Evolutionary conservation across 176 grass and related monocot species (phyloP).

Genomic region (Poa annua): DNA sequence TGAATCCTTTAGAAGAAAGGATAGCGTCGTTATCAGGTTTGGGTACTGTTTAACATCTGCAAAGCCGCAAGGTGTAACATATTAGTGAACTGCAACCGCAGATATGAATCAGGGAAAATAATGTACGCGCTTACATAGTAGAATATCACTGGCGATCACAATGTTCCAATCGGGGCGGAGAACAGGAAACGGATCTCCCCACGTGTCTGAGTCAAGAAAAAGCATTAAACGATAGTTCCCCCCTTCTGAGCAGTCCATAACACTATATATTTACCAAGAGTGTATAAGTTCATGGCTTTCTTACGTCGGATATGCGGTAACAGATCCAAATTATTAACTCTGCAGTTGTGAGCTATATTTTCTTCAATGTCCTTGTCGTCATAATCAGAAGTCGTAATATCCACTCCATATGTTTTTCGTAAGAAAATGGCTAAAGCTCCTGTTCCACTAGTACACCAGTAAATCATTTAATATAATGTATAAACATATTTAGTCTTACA

Average conservation of each 20-base stretch:
- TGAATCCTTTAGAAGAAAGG: slow-evolving; percentile 62
- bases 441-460: slow-evolving; percentile 60
- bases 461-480: neutral
- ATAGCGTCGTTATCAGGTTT: slow-evolving; percentile 73
- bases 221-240: neutral
- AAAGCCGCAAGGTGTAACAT: neutral
- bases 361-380: slow-evolving; percentile 86
- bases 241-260: neutral
- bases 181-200: slow-evolving; percentile 81
- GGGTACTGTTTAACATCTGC: slow-evolving; percentile 91
- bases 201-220: slow-evolving; percentile 65
- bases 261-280: neutral
- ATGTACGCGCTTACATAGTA: slow-evolving; percentile 68
- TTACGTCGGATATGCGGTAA: slow-evolving; percentile 84
- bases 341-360: slow-evolving; percentile 88
- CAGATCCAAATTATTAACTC: slow-evolving; percentile 55
- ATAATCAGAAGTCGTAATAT: slow-evolving; percentile 92
- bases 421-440: slow-evolving; percentile 90
- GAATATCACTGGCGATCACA: slow-evolving; percentile 91
- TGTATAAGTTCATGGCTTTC: slow-evolving; percentile 4
- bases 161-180: slow-evolving; percentile 68
- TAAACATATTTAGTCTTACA: neutral
- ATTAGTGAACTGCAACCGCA: slow-evolving; percentile 7
- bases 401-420: slow-evolving; percentile 58
- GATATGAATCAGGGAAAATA: neutral